These are phyloP conservation scores for Trypanosomatidae sp. DNA, from an alignment of 208 protist genomes.

Conservation along the genomic window DNA sequence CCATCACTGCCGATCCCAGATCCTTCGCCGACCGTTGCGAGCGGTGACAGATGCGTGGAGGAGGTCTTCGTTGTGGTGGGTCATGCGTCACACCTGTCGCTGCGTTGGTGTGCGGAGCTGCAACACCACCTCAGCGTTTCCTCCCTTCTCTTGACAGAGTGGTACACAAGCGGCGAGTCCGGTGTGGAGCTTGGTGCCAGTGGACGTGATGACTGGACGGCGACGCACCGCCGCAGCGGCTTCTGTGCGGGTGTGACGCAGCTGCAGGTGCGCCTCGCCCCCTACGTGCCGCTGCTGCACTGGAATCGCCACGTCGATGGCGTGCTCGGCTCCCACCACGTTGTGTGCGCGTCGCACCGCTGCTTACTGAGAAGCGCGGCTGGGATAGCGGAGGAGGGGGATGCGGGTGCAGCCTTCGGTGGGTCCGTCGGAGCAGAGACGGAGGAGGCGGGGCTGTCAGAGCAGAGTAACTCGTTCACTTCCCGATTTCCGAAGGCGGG, in stretches of 20 bases:
- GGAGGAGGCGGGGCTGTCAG: no score
- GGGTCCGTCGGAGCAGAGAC: background rate
- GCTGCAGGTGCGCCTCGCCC: slow-evolving; percentile 35
- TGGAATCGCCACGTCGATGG: slow-evolving; percentile 61
- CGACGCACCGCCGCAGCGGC: no score
- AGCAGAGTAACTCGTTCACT: background rate
- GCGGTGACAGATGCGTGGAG: background rate
- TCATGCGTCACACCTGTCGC: slow-evolving; percentile 21
- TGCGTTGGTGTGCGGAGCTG: slow-evolving; percentile 58
- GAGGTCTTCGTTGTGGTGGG: slow-evolving; percentile 15
- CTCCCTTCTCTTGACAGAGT: slow-evolving; percentile 16
- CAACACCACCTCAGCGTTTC: slow-evolving; percentile 57
- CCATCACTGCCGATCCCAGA: no score
- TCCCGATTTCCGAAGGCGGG: no score
- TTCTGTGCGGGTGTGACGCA: background rate
- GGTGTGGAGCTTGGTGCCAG: no score
- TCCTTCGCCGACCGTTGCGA: no score
- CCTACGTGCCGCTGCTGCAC: slow-evolving; percentile 45
- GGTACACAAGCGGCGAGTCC: background rate
- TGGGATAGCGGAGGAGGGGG: background rate
- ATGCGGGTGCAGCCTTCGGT: background rate
- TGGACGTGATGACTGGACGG: background rate
- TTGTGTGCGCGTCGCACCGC: slow-evolving; percentile 21
- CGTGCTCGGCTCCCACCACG: slow-evolving; percentile 52
- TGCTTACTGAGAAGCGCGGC: no score